phyloP scores from a whole-genome alignment of 768 basidiomycete genomes.

The Xanthoconium stramineum region DNA sequence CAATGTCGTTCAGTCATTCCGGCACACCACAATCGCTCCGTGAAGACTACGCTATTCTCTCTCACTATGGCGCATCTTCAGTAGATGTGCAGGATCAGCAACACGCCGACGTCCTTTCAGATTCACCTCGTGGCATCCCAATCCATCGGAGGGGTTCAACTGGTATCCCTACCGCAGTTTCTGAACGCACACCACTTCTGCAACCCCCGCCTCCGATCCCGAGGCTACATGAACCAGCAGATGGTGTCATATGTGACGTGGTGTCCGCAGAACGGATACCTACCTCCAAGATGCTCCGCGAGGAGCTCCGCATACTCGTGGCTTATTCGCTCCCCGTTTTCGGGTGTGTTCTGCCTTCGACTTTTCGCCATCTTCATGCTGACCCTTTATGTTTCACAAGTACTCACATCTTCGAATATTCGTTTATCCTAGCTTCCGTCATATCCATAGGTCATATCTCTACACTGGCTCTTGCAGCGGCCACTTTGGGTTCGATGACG shows the following conservation, averaged over 20 bases:
- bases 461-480: constrained; percentile 83
- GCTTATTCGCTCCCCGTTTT: constrained; percentile 72
- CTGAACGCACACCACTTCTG: constrained; percentile 60
- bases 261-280: constrained; percentile 16
- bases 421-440: constrained; percentile 79
- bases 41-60: constrained; percentile 63
- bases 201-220: constrained; percentile 45
- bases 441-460: constrained; percentile 89
- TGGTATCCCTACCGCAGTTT: background rate
- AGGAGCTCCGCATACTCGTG: constrained; percentile 57
- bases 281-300: constrained; percentile 41
- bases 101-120: constrained; percentile 1
- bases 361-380: background rate
- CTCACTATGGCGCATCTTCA: constrained; percentile 42
- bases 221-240: constrained; percentile 52
- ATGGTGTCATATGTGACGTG: constrained; percentile 11
- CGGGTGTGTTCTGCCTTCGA: constrained; percentile 44
- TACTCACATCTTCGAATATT: constrained; percentile 81
- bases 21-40: constrained; percentile 44
- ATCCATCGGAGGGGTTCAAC: constrained; percentile 9
- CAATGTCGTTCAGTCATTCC: constrained; percentile 19
- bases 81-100: constrained; percentile 4
- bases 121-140: constrained; percentile 18
- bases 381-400: constrained; percentile 34
- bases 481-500: constrained; percentile 72